A percentile compares a stretch with the other conserved stretches of the same genome.
Evolutionary conservation across 306 rosid species (phyloP).

Genomic region (Glycine tomentella): DNA sequence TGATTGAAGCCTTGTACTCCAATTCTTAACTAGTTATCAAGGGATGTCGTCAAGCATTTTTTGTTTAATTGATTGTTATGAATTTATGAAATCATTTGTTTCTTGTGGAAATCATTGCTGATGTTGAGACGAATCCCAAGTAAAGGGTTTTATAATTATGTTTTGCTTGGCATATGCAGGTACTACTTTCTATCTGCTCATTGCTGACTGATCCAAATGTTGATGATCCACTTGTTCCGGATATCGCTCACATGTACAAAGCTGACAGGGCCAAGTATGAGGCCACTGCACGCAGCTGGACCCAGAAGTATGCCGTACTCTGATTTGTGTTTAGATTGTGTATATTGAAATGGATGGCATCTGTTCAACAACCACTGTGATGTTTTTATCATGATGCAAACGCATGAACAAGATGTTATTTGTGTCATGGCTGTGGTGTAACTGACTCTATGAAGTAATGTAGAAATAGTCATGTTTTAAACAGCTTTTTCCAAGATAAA

Average conservation of each 20-base stretch:
- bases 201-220: constrained; percentile 83
- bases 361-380: constrained; percentile 44
- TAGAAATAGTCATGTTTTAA: constrained; percentile 42
- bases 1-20: too few relatives aligned
- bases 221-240: constrained; percentile 82
- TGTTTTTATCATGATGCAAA: constrained; percentile 49
- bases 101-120: neutral
- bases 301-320: constrained; percentile 83
- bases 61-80: neutral
- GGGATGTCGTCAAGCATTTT: neutral
- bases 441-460: constrained; percentile 41
- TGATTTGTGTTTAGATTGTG: constrained; percentile 43
- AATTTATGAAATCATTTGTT: neutral
- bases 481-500: neutral
- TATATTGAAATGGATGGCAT: constrained; percentile 36
- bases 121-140: neutral
- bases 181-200: constrained; percentile 80
- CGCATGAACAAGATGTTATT: constrained; percentile 43
- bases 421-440: constrained; percentile 46
- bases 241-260: constrained; percentile 85
- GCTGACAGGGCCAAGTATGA: constrained; percentile 74
- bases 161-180: constrained; percentile 53
- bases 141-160: constrained; percentile 28
- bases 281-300: constrained; percentile 82
- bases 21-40: too few relatives aligned